Conservation (phyloP, 225 moss, liverwort and hornwort species). For the Takakia lepidozioides region DNA sequence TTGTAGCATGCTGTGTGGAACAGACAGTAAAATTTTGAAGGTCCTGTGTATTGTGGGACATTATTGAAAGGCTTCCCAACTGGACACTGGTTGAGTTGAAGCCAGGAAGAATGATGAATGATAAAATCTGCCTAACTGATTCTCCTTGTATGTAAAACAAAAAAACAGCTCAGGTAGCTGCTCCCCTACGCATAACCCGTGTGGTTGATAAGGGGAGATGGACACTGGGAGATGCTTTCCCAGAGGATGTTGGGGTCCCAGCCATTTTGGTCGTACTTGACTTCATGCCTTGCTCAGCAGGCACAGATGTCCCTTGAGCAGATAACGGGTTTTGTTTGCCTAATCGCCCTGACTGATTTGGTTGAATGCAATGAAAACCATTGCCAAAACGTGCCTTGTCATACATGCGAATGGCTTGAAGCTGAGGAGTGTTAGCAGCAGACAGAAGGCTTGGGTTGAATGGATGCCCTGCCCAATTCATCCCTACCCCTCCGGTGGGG, state of each 20-base stretch:
- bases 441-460: background rate
- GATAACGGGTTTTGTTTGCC: background rate
- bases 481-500: background rate
- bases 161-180: conserved; percentile 1
- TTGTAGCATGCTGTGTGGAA: too few species aligned
- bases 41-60: background rate
- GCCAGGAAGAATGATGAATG: conserved; percentile 6
- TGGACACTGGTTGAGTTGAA: background rate
- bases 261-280: background rate
- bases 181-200: background rate
- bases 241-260: background rate
- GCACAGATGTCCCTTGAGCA: background rate
- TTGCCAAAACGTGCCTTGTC: background rate
- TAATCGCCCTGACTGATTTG: too few species aligned
- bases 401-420: background rate
- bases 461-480: background rate
- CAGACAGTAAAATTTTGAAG: too few species aligned
- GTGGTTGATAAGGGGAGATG: background rate
- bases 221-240: background rate
- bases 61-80: background rate
- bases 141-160: conserved; percentile 1
- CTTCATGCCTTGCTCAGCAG: background rate
- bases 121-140: conserved; percentile 1
- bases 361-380: too few species aligned
- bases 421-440: background rate